Percentiles rank a stretch among this genome's conserved stretches.
These are phyloP conservation scores for Fusarium virguliforme DNA, from an alignment of 2,329 filamentous ascomycete species.

Conservation along the genomic window DNA sequence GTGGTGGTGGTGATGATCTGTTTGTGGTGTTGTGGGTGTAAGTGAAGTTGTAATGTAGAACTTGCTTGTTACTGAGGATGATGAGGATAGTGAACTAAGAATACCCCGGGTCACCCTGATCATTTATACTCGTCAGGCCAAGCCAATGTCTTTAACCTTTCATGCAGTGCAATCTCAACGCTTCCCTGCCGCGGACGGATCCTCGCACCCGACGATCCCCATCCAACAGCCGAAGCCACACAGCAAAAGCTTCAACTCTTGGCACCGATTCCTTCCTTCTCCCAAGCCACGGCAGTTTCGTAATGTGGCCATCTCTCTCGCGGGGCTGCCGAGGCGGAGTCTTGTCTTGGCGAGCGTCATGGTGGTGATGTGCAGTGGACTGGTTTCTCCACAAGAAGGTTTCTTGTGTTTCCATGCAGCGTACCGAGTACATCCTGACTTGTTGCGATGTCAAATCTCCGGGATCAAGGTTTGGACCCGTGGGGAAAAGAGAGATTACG, in stretches of 20 bases:
- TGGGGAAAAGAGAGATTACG: background rate
- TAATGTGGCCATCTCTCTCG: constrained; percentile 1
- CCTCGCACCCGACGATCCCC: constrained; percentile 25
- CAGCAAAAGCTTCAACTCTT: background rate
- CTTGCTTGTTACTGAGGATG: constrained; percentile 10
- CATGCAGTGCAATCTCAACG: constrained; percentile 12
- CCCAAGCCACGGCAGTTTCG: constrained; percentile 10
- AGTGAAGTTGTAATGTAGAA: background rate
- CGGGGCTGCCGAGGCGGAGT: constrained; percentile 21
- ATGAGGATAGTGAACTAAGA: background rate
- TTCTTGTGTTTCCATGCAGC: constrained; percentile 18
- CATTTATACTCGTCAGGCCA: constrained; percentile 28
- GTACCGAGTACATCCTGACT: constrained; percentile 11
- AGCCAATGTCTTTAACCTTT: constrained; percentile 4
- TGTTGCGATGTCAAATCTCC: background rate
- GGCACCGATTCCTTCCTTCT: background rate
- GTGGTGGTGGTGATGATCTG: constrained; percentile 5
- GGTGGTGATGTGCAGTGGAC: constrained; percentile 7
- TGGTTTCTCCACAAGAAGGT: constrained; percentile 30
- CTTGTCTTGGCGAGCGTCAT: constrained; percentile 43
- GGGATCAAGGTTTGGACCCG: constrained; percentile 3
- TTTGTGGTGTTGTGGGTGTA: background rate
- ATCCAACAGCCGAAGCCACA: constrained; percentile 37
- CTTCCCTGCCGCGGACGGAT: constrained; percentile 22
- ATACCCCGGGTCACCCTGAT: constrained; percentile 4